phyloP scores from a whole-genome alignment of 139 green algal genomes.

The Chlorella sp. region DNA sequence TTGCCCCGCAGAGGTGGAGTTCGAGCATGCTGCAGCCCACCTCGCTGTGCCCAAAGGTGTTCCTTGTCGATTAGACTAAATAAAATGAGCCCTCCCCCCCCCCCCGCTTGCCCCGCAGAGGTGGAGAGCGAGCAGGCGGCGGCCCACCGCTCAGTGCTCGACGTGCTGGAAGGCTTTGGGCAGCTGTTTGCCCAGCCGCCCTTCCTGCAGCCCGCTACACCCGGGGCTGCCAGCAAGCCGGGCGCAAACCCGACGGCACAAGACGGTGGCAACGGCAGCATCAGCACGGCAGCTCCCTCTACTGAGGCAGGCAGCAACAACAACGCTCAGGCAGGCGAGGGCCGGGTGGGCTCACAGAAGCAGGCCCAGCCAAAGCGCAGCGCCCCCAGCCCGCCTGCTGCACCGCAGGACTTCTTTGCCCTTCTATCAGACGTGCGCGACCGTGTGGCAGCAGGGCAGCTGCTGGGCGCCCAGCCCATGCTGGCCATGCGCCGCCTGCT shows the following conservation, averaged over 20 bases:
- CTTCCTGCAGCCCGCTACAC: not conserved
- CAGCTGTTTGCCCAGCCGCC: not conserved
- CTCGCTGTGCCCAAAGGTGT: not conserved
- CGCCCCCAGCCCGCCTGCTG: not conserved
- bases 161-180: slow-evolving; percentile 32
- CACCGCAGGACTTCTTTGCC: not conserved
- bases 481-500: slow-evolving; percentile 26
- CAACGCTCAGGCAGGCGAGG: no score
- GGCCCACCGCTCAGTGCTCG: slow-evolving; percentile 7
- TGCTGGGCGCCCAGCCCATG: slow-evolving; percentile 16
- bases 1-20: not conserved
- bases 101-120: slow-evolving; percentile 6
- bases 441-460: not conserved
- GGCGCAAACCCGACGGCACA: not conserved
- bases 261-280: no score
- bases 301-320: no score
- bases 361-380: not conserved
- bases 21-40: not conserved
- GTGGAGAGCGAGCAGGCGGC: slow-evolving; percentile 31
- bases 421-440: slow-evolving; percentile 16
- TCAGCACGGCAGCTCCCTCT: not conserved
- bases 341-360: no score
- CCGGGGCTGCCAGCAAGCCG: not conserved
- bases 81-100: not conserved
- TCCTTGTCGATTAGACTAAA: no score